Evolutionary conservation across 2,329 filamentous ascomycete species (phyloP), one percentile per base, ranked within the genome.

Genomic region (Ceratocystis harringtonii): DNA sequence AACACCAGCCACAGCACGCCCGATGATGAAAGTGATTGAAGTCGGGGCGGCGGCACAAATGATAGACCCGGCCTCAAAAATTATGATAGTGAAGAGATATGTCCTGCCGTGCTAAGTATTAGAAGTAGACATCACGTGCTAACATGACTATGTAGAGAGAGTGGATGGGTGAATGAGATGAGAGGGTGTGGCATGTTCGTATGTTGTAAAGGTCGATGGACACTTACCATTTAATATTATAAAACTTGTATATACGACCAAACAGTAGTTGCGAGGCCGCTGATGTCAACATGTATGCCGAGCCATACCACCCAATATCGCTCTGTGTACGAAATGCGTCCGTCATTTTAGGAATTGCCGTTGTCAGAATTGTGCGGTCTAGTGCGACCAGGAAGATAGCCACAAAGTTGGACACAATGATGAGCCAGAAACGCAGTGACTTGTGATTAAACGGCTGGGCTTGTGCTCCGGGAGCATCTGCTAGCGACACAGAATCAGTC

Each of bases 301-400:
- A 81, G 2, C 80, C 81, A 71, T 84, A 84, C 82, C 83, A 85
- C 62, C 81, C 81, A 64, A 85, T 80, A 68, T 85, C 82, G 4
- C 78, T 78, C 3, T 83, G 73, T 62, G 79, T 79, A 61, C 79
- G 73, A 70, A 82, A 81, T 30, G 81, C 78, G 68, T 79, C 75
- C 3, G 78, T 79, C 70, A 81, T 81, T 32, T 74, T 72, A 2
- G 79, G 79, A 22, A 80, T 76, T n/a, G 79, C 81, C 50, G 76
- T 84, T 68, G 78, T 77, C 60, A 81, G 75, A 68, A 81, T 81
- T 12, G 79, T 81, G 63, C 79, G 74, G 70, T 81, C 79, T 10
- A 84, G 75, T n/a, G 81, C 81, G 28, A 84, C 80, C 36, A 84
- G 75, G 68, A 84, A 83, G 69, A 84, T 75, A 68, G 80, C 78